Percentiles rank a stretch among this genome's conserved stretches.
Evolutionary conservation across 2,329 filamentous ascomycete genomes (phyloP).

Genomic region (Lasiodiplodia sp.): DNA sequence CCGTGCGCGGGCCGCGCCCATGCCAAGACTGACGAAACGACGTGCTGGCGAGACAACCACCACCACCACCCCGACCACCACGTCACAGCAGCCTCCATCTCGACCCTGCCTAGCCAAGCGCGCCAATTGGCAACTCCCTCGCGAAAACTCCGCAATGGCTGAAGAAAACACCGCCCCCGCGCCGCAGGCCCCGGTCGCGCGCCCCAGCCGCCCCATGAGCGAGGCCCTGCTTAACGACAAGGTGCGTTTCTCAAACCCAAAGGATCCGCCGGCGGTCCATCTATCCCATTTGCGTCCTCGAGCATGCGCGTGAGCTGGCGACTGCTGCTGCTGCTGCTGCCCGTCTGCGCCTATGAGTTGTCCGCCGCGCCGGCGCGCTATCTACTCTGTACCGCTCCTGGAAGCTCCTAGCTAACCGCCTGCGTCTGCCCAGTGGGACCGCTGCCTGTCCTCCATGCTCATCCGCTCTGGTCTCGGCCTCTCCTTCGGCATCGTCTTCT

Average conservation of each 20-base stretch:
- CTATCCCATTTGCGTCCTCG: not conserved
- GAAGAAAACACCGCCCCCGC: constrained; percentile 60
- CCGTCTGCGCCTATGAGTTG: not conserved
- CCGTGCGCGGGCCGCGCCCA: constrained; percentile 14
- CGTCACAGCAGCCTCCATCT: constrained; percentile 14
- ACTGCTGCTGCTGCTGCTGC: not conserved
- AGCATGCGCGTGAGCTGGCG: not conserved
- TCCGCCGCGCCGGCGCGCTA: constrained; percentile 3
- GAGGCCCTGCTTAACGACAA: constrained; percentile 99
- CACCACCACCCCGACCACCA: constrained; percentile 11
- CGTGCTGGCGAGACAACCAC: constrained; percentile 19
- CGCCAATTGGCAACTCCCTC: constrained; percentile 17
- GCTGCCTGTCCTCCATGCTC: constrained; percentile 94
- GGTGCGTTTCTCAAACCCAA: constrained; percentile 63
- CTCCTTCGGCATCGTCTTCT: constrained; percentile 98
- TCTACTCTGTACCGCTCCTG: not conserved
- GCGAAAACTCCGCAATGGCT: constrained; percentile 55
- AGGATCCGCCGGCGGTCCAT: not conserved
- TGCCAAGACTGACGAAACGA: constrained; percentile 29
- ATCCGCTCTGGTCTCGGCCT: constrained; percentile 96
- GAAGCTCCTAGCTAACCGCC: constrained; percentile 21
- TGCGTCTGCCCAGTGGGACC: constrained; percentile 80
- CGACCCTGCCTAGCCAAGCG: constrained; percentile 2
- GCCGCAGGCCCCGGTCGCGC: constrained; percentile 71
- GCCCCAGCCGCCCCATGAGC: constrained; percentile 82